Evolutionary conservation across 1,284 basidiomycete species (phyloP), one percentile per base, ranked within the genome.

Genomic region (Neotropicomus parvogracilis): DNA sequence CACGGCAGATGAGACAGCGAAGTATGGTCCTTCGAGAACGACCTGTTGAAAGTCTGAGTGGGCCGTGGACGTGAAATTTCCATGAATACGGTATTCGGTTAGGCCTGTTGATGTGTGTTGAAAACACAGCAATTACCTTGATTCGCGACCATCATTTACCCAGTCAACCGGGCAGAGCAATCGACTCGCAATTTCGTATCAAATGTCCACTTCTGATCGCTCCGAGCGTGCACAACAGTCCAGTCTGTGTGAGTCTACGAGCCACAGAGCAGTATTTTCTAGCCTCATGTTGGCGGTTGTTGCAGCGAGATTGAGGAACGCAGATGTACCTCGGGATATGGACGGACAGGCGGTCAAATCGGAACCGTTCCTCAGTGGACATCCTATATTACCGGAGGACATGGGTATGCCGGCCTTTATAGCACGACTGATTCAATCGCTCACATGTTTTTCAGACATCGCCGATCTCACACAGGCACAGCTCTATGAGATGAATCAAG

Each of bases 401-500:
- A 66, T 65, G 59, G 62, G 62, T 66, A 40, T 36, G 52, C 41
- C 19, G 24, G 13, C 29, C 6, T 16, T 19, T 27, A 40, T 40
- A 27, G 42, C 27, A 24, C 11, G 12, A 29, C 20, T 26, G 9
- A 2, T 14, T 17, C 8, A 26, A 37, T 14, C 6, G 7, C 40
- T 54, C 6, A 54, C 21, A 28, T 29, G 5, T 19, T 42, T 21
- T 39, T 14, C 32, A 70, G 69, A 71, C 40, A 55, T 70, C 17
- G 50, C 53, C n/a, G 63, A 62, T 41, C 48, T 71, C 26, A 57
- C 63, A 10, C 60, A 57, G 14, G 62, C 70, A 9, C 69, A 77
- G 39, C 57, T 80, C 32, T 72, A 75, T 43, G 76, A 79, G 41
- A 65, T 79, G 57, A 80, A 78, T 41, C 72, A 79, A 58, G 78